Evolutionary conservation across 1,284 basidiomycete genomes (phyloP).

Genomic region (Pascua guehoae): DNA sequence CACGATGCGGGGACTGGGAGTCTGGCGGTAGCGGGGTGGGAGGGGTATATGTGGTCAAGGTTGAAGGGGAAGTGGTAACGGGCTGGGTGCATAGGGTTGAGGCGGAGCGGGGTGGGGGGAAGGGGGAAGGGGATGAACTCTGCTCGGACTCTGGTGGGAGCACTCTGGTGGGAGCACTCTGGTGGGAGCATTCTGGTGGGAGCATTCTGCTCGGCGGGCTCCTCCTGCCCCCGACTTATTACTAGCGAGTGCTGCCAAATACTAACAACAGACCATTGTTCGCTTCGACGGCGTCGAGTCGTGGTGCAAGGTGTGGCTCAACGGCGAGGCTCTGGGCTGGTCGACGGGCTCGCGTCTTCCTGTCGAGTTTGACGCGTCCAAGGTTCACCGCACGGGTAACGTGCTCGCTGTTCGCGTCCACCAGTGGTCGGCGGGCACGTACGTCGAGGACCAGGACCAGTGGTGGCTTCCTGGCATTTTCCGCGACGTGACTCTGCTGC

Average conservation of each 20-base stretch:
- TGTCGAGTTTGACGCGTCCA: slow-evolving; percentile 21
- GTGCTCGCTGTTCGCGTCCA: slow-evolving; percentile 17
- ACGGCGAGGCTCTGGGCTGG: slow-evolving; percentile 19
- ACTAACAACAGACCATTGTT: slow-evolving; percentile 7
- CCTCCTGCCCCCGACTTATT: too few species aligned
- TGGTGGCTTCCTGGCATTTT: slow-evolving; percentile 32
- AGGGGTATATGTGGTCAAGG: too few species aligned
- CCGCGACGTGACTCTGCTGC: slow-evolving; percentile 22
- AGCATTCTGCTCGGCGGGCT: too few species aligned
- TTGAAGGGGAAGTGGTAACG: too few species aligned
- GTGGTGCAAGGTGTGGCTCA: slow-evolving; percentile 27
- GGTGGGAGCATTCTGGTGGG: too few species aligned
- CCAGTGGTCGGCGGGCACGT: slow-evolving; percentile 23
- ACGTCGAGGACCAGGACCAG: slow-evolving; percentile 31
- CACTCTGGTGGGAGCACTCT: too few species aligned
- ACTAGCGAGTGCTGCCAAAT: neutral
- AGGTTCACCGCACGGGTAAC: neutral
- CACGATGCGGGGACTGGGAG: too few species aligned
- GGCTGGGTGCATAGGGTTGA: too few species aligned
- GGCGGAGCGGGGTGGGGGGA: too few species aligned
- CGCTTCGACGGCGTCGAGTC: slow-evolving; percentile 30
- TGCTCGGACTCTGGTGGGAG: too few species aligned
- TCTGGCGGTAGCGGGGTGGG: too few species aligned
- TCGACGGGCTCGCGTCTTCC: slow-evolving; percentile 18
- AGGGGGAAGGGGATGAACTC: too few species aligned